A percentile compares a stretch with the other conserved stretches of the same genome.
These are phyloP conservation scores for Saitoella complicata DNA, from an alignment of 805 yeast species.

Conservation along the genomic window DNA sequence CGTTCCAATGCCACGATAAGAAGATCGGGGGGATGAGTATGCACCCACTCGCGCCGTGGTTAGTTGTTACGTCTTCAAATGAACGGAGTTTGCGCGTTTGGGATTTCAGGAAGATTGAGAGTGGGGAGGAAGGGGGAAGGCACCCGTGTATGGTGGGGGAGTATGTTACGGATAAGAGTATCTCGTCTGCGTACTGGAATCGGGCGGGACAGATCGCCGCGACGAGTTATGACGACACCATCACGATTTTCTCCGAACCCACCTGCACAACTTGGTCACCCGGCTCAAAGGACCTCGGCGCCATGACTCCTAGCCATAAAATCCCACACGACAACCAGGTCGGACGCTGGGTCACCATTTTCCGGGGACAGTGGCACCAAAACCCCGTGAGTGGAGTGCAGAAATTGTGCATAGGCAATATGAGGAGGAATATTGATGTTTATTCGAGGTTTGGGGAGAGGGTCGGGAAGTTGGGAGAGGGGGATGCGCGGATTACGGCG, in stretches of 20 bases:
- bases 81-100: constrained; percentile 74
- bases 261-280: constrained; percentile 10
- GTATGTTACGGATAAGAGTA: constrained; percentile 60
- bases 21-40: constrained; percentile 81
- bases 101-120: constrained; percentile 50
- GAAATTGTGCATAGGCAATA: constrained; percentile 82
- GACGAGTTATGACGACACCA: constrained; percentile 83
- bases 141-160: constrained; percentile 38
- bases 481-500: constrained; percentile 43
- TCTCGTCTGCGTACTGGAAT: constrained; percentile 77
- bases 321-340: constrained; percentile 87
- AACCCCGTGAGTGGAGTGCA: constrained; percentile 54
- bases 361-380: constrained; percentile 76
- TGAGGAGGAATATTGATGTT: constrained; percentile 76
- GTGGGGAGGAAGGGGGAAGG: constrained; percentile 10
- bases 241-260: constrained; percentile 47
- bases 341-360: constrained; percentile 90
- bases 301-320: constrained; percentile 42
- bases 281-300: constrained; percentile 13
- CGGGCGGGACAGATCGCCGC: constrained; percentile 53
- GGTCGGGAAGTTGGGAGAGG: constrained; percentile 52
- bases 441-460: constrained; percentile 63
- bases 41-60: constrained; percentile 49
- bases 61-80: constrained; percentile 74
- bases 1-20: constrained; percentile 60